Percentiles rank a stretch among this genome's conserved stretches.
Evolutionary conservation across 176 grass and related monocot species (phyloP).

Genomic region (Avena eriantha): DNA sequence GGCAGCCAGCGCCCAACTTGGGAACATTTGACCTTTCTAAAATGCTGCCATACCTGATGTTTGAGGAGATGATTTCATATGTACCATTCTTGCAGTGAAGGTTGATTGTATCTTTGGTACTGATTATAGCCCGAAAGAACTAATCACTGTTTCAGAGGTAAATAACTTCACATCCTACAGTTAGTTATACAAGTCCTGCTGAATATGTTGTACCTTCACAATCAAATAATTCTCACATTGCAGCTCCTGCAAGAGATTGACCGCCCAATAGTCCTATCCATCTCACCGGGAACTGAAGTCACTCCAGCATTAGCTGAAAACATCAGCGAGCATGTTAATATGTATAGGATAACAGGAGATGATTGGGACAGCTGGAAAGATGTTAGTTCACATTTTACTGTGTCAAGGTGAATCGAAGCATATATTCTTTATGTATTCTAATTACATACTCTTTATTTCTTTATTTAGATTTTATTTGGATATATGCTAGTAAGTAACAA

Average conservation of each 20-base stretch:
- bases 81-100: constrained; percentile 64
- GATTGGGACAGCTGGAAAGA: constrained; percentile 92
- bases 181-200: not conserved
- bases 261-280: constrained; percentile 69
- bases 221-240: constrained; percentile 40
- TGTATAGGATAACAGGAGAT: constrained; percentile 91
- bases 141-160: constrained; percentile 83
- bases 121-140: constrained; percentile 80
- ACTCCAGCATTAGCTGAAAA: constrained; percentile 67
- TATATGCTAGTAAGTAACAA: constrained; percentile 26
- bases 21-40: not conserved
- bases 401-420: constrained; percentile 64
- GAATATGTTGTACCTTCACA: not conserved
- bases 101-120: constrained; percentile 92
- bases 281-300: constrained; percentile 77
- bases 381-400: constrained; percentile 77
- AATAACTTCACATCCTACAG: constrained; percentile 11
- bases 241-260: constrained; percentile 81
- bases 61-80: constrained; percentile 1
- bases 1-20: constrained; percentile 3
- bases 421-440: constrained; percentile 28
- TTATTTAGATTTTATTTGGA: constrained; percentile 22
- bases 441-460: constrained; percentile 20
- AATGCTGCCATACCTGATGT: not conserved
- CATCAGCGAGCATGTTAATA: constrained; percentile 71